Conservation (phyloP, 2,329 filamentous ascomycete genomes). For the Fusarium xyrophilum region DNA sequence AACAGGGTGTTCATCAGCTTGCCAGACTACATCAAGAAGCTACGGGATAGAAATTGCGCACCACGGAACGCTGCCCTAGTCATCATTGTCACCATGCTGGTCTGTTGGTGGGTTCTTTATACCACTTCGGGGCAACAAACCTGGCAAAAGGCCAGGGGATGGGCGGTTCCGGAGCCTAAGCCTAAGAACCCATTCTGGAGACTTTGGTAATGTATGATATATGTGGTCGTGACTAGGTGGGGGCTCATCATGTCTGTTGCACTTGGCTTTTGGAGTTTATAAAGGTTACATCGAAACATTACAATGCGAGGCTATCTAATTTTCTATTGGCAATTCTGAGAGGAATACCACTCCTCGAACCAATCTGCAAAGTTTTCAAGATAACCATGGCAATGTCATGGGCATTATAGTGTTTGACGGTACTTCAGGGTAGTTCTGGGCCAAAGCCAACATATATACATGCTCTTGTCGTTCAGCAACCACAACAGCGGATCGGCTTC, state of each 20-base stretch:
- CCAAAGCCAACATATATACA: background rate
- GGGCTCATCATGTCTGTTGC: background rate
- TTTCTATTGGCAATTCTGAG: background rate
- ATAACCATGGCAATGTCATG: background rate
- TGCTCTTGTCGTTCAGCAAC: rapidly evolving
- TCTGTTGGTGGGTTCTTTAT: constrained; percentile 5
- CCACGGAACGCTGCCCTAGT: constrained; percentile 18
- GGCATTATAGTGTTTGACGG: background rate
- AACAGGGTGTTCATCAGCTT: constrained; percentile 24
- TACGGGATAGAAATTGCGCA: constrained; percentile 17
- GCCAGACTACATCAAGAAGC: constrained; percentile 28
- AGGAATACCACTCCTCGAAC: background rate
- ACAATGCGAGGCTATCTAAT: background rate
- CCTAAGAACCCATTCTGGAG: background rate
- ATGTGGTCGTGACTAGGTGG: constrained; percentile 1
- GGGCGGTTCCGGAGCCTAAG: background rate
- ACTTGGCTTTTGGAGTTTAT: constrained; percentile 1
- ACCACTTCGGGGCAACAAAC: constrained; percentile 8
- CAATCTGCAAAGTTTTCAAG: background rate
- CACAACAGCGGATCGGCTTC: constrained; percentile 33
- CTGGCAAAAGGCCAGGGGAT: constrained; percentile 4
- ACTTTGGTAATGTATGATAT: background rate
- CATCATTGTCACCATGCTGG: constrained; percentile 15
- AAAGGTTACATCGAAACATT: background rate
- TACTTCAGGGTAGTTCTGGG: background rate